phyloP scores from a whole-genome alignment of 1,139 yeast species.

The Meyerozyma elateridarum region DNA sequence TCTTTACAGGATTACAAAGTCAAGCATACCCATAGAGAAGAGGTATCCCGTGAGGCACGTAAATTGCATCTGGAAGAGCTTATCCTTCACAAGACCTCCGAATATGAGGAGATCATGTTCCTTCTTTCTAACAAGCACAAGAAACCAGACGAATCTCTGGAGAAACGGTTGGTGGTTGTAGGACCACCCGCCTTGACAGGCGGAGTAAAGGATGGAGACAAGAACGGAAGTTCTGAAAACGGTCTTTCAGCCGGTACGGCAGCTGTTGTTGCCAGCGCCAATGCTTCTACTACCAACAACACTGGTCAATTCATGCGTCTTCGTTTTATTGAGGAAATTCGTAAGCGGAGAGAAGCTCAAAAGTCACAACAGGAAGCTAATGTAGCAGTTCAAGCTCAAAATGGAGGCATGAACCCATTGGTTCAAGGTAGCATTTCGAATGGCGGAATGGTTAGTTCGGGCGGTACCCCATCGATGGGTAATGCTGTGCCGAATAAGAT shows the following conservation, averaged over 20 bases:
- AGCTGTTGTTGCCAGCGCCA: conserved; percentile 15
- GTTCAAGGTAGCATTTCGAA: conserved; percentile 43
- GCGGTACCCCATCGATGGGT: conserved; percentile 6
- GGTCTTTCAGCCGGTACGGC: conserved; percentile 12
- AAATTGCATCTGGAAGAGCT: conserved; percentile 44
- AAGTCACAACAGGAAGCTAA: conserved; percentile 41
- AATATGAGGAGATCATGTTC: conserved; percentile 86
- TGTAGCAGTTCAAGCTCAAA: conserved; percentile 28
- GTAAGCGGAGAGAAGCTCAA: conserved; percentile 42
- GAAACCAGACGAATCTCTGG: conserved; percentile 34
- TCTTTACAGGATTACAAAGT: conserved; percentile 30
- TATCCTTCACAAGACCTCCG: conserved; percentile 67
- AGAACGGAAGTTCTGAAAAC: neutral
- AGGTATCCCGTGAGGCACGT: conserved; percentile 38
- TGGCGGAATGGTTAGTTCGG: conserved; percentile 9
- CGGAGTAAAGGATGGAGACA: conserved; percentile 8
- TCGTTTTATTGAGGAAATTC: conserved; percentile 43
- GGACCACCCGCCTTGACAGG: conserved; percentile 27
- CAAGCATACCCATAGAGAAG: conserved; percentile 42
- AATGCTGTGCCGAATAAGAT: conserved; percentile 5
- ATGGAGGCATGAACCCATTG: conserved; percentile 38
- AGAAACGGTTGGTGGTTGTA: conserved; percentile 38
- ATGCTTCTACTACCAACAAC: conserved; percentile 20
- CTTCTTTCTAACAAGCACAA: conserved; percentile 39
- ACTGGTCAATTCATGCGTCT: conserved; percentile 47